These are phyloP conservation scores for Datisca glomerata DNA, from an alignment of 306 rosid species.

Conservation along the genomic window DNA sequence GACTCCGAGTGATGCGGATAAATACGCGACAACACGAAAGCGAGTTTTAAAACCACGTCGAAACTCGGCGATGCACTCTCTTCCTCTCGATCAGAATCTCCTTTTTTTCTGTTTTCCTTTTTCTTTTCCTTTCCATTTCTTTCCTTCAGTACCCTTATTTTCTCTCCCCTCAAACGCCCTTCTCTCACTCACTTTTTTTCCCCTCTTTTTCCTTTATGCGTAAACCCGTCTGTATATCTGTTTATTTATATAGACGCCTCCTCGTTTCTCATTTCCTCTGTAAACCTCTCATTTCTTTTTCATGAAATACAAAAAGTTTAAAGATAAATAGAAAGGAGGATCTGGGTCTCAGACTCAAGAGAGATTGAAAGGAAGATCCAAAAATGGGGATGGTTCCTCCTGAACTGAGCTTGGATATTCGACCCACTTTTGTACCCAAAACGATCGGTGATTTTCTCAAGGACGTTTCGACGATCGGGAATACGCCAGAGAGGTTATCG, in stretches of 20 bases:
- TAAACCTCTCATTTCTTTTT: not conserved
- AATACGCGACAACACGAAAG: conserved; percentile 13
- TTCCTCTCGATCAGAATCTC: conserved; percentile 15
- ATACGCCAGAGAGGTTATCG: conserved; percentile 33
- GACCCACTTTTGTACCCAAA: conserved; percentile 56
- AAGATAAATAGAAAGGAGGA: not conserved
- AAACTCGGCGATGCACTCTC: conserved; percentile 11
- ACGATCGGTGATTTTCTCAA: conserved; percentile 59
- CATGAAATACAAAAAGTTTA: not conserved
- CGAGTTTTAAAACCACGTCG: conserved; percentile 5
- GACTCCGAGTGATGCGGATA: not conserved
- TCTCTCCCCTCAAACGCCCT: conserved; percentile 1
- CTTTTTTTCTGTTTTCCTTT: conserved; percentile 2
- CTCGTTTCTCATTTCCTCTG: not conserved
- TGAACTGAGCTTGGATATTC: conserved; percentile 71
- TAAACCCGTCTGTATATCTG: not conserved
- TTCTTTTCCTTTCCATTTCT: not conserved
- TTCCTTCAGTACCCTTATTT: not conserved
- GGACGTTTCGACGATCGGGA: conserved; percentile 30
- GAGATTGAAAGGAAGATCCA: conserved; percentile 3
- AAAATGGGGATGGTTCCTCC: conserved; percentile 72
- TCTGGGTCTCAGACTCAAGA: conserved; percentile 6
- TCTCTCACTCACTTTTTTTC: not conserved
- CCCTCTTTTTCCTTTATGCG: not conserved
- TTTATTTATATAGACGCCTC: not conserved